Conservation (phyloP, 768 basidiomycete genomes). For the Hygrocybe punicea region DNA sequence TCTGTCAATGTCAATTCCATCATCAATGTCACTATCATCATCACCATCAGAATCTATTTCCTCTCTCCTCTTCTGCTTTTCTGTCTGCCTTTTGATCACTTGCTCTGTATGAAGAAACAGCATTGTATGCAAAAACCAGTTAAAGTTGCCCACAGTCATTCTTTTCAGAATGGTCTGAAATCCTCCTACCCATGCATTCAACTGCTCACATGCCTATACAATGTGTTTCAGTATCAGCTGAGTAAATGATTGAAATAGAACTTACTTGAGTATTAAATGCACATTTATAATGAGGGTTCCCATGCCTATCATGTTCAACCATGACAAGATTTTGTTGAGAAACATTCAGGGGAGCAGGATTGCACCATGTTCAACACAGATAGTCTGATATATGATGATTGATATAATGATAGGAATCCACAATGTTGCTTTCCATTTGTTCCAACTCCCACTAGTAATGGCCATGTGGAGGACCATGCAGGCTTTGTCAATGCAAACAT, state of each 20-base stretch:
- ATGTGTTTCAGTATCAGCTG: background rate
- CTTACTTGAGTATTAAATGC: constrained; percentile 6
- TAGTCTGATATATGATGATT: background rate
- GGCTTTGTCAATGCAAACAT: constrained; percentile 17
- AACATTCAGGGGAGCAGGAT: constrained; percentile 28
- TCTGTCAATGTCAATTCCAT: too few species aligned
- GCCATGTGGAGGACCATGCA: constrained; percentile 7
- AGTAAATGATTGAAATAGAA: background rate
- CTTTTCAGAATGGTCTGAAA: too few species aligned
- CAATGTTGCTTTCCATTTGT: constrained; percentile 17
- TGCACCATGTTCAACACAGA: background rate
- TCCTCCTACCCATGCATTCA: too few species aligned
- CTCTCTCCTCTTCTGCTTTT: too few species aligned
- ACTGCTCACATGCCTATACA: too few species aligned
- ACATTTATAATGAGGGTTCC: constrained; percentile 16
- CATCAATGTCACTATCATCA: too few species aligned
- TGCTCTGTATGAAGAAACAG: too few species aligned
- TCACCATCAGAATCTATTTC: too few species aligned
- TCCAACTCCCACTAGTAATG: constrained; percentile 6
- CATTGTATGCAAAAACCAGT: too few species aligned
- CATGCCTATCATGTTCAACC: constrained; percentile 20
- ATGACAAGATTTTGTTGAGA: constrained; percentile 28
- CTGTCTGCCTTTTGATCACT: too few species aligned
- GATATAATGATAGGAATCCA: constrained; percentile 23
- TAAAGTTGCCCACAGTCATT: too few species aligned